Base-by-base conservation (phyloP, 495 filamentous ascomycete species). In the Articulospora tetracladia region DNA sequence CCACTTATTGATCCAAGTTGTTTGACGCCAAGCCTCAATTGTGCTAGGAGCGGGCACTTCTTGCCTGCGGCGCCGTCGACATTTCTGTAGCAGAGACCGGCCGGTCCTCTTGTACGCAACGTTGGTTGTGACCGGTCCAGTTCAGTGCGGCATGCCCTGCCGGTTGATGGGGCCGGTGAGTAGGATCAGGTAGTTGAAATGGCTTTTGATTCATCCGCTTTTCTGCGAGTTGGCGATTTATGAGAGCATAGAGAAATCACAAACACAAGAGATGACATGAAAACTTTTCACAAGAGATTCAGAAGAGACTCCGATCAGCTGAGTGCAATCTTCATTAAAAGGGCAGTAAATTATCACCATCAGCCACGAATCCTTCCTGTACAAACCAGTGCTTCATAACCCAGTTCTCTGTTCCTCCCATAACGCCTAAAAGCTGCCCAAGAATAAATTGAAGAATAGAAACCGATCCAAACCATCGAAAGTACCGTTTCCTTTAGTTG, bases 401-500 rank as follows among this genome's bases (percentile, higher is more conserved):
- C 8, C 17, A 7, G 10, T 44, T n/a, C 39, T 17, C 4, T 44
- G 15, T 44, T 44, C 8, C 39, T 44, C 3, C 39, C 39, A 44
- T 44, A 44, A 44, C 39, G 39, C 39, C 39, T 44, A 44, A 7
- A 3, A 44, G n/a, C 8, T 44, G 11, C 3, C 8, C 39, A 7
- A 44, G 39, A 44, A 44, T 44, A 17, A 44, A 8, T 19, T 17
- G 17, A 11, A 15, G 11, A 44, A 32, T 32, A 32, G 30, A 32
- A 13, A 32, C 4, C 30, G 6, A 32, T 32, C 13, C 4, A 32
- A 4, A 6, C 30, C 4, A 6, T 32, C 4, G 13, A 32, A 32
- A 13, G 30, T 32, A 32, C 30, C 13, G 13, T 32, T 13, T 4
- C 1, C 15, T 24, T 36, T 82, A 94, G 79, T 95, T 93, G 74